Percentiles rank a stretch among this genome's conserved stretches.
Evolutionary conservation across 148 eudicot species (phyloP).

Genomic region (Vaccinium corymbosum): DNA sequence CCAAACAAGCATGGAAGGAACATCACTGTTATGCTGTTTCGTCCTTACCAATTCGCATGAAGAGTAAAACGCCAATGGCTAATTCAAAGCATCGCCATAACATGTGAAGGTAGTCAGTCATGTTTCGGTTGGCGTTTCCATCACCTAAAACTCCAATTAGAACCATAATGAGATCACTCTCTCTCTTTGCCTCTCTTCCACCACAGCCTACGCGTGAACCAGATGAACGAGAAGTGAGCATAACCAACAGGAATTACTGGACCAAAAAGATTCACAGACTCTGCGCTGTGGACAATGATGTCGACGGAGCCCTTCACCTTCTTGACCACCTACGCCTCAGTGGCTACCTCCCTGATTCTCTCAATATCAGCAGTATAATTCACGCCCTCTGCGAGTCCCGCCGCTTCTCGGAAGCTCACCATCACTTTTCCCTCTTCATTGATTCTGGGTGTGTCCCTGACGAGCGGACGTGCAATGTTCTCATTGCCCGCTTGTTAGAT

Average conservation of each 20-base stretch:
- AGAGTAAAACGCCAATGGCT: not conserved
- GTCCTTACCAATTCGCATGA: not conserved
- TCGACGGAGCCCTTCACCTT: conserved; percentile 55
- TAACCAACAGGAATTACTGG: conserved; percentile 40
- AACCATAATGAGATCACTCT: not conserved
- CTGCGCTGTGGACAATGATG: conserved; percentile 38
- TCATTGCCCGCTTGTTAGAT: conserved; percentile 63
- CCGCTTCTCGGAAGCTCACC: conserved; percentile 75
- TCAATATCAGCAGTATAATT: conserved; percentile 64
- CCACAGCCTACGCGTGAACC: not conserved
- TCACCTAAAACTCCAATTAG: not conserved
- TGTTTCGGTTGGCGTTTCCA: not conserved
- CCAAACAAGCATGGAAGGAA: not conserved
- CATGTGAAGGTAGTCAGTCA: not conserved
- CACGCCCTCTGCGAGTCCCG: conserved; percentile 62
- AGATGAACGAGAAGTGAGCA: conserved; percentile 24
- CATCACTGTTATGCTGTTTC: not conserved
- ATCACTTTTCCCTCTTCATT: conserved; percentile 39
- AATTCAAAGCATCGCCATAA: not conserved
- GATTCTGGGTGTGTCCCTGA: conserved; percentile 41
- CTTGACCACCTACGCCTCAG: conserved; percentile 46
- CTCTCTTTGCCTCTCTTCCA: not conserved
- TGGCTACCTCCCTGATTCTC: conserved; percentile 51
- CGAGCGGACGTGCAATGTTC: conserved; percentile 76
- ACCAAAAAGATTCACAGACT: conserved; percentile 60